Percentiles rank a stretch among this genome's conserved stretches.
These are phyloP conservation scores for Citrus maxima DNA, from an alignment of 345 rosid species.

Conservation along the genomic window DNA sequence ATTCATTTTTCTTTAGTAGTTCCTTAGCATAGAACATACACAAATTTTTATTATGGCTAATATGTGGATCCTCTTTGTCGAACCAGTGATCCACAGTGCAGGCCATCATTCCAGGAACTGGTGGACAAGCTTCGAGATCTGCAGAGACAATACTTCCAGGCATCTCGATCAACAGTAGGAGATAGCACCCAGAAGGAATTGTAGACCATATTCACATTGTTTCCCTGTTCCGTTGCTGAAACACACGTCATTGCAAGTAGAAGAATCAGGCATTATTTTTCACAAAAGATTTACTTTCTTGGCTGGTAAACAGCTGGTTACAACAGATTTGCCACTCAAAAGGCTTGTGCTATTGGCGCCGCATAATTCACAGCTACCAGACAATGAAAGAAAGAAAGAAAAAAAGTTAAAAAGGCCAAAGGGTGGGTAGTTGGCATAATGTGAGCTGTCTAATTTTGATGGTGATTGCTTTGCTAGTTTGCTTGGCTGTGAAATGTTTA, in stretches of 20 bases:
- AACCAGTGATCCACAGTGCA: conserved; percentile 65
- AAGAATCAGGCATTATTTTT: background rate
- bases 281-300: background rate
- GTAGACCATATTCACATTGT: background rate
- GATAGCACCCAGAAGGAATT: conserved; percentile 46
- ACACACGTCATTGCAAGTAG: background rate
- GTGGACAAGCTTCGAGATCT: conserved; percentile 76
- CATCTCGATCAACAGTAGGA: conserved; percentile 48
- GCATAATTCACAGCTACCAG: conserved; percentile 1
- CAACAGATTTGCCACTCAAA: background rate
- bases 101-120: conserved; percentile 88
- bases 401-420: background rate
- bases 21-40: background rate
- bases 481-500: conserved; percentile 7
- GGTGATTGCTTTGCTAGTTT: conserved; percentile 7
- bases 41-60: conserved; percentile 5
- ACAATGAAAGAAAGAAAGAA: background rate
- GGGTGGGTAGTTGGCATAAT: background rate
- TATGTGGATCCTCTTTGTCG: conserved; percentile 8
- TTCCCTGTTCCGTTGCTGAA: background rate
- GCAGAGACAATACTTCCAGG: conserved; percentile 72
- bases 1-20: background rate
- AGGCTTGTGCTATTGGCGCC: background rate
- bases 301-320: conserved; percentile 8
- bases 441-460: conserved; percentile 10